phyloP scores from a whole-genome alignment of 805 yeast species.

The Naumovozyma castellii region DNA sequence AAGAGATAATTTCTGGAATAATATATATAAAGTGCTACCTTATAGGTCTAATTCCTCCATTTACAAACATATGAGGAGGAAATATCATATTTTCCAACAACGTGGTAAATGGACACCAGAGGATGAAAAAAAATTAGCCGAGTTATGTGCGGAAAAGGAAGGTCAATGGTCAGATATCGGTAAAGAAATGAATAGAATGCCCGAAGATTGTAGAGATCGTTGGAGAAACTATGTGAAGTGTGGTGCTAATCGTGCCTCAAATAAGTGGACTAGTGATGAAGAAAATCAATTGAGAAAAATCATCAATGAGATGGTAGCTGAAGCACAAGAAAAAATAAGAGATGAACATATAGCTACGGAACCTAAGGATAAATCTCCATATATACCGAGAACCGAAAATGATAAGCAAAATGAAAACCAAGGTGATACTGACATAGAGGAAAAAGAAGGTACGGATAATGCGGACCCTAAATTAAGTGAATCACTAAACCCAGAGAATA shows the following conservation, averaged over 20 bases:
- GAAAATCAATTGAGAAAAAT: constrained; percentile 48
- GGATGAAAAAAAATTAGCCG: constrained; percentile 57
- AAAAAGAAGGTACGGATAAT: constrained; percentile 1
- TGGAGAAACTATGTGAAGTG: constrained; percentile 90
- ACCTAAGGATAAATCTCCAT: not conserved
- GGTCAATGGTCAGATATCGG: constrained; percentile 88
- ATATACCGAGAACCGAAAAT: too few relatives aligned
- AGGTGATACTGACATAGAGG: constrained; percentile 9
- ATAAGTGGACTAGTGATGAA: constrained; percentile 67
- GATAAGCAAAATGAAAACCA: constrained; percentile 9
- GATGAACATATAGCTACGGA: too few relatives aligned
- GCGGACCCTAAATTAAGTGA: not conserved
- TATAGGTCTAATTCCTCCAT: constrained; percentile 73
- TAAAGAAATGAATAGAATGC: constrained; percentile 70
- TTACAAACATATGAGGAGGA: constrained; percentile 79
- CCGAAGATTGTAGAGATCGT: constrained; percentile 89
- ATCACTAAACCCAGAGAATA: not conserved
- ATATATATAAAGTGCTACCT: constrained; percentile 61
- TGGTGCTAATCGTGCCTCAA: constrained; percentile 56
- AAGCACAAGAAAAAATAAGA: constrained; percentile 6
- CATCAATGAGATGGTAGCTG: constrained; percentile 36
- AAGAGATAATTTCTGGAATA: constrained; percentile 80
- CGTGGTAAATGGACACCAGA: constrained; percentile 77
- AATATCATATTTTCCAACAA: constrained; percentile 72
- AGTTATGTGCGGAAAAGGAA: constrained; percentile 50